Base-by-base conservation (phyloP, 495 filamentous ascomycete genomes). In the Podospora comata region DNA sequence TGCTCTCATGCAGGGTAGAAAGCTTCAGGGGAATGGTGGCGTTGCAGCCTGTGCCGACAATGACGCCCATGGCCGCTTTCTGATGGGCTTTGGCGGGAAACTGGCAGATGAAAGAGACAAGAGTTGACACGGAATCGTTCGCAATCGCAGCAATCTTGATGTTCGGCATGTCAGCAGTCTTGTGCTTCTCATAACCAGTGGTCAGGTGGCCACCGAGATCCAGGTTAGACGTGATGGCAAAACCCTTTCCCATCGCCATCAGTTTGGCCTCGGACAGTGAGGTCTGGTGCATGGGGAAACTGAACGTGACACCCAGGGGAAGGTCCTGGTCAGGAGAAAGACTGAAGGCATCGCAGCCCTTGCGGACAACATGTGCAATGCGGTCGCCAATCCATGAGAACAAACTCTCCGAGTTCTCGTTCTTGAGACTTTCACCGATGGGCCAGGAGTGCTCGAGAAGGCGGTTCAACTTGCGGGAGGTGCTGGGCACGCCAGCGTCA, bases 201-300 rank as follows among this genome's bases (percentile, higher is more conserved):
- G 87, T 74, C 15, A 96, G 81, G 67, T 91, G 88, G 19, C 86
- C 84, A 11, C 86, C 88, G 16, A 96, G 86, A 70, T 94, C 87
- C 27, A 92, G 81, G 55, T 90, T 85, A 2, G 87, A 88, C 0
- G 86, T 88, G 58, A 94, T 90, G 32, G 90, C 88, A 70, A 94
- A 96, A 26, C 92, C 92, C 79, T 96, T 94, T 32, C 92, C 92
- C 91, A 94, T 94, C 5, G 89, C 85, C 89, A 93, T 92, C 54
- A 96, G 78, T 5, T 88, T 90, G 11, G 92, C 92, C 68, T 92
- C 86, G 18, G 89, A 83, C 60, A 94, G 81, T 26, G 89, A 88
- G 66, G 85, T 84, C 83, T 96, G 92, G 74, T 88, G 86, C 79
- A 94, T 93, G 15, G 92, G 91, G 71, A 96, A 96, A 79, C 89